Evolutionary conservation across 225 moss, liverwort and hornwort species (phyloP).

Genomic region (Ulota crispa): DNA sequence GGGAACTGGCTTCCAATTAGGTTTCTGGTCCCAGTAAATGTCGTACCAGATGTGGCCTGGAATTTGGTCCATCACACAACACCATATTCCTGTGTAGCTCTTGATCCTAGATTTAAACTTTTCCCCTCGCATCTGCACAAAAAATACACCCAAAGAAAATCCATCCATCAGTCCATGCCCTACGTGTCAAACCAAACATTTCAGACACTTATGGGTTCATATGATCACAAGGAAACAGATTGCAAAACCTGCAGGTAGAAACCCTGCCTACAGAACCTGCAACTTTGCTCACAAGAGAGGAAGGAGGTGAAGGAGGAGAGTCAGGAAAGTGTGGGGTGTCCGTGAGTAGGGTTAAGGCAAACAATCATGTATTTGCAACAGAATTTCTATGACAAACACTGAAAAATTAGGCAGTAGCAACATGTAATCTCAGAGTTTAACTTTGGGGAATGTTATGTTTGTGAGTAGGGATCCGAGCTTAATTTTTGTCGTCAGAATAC

Average conservation of each 20-base stretch:
- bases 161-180: background rate
- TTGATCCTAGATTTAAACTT: constrained; percentile 72
- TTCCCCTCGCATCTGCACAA: constrained; percentile 42
- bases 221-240: background rate
- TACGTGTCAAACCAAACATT: background rate
- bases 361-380: too few relatives aligned
- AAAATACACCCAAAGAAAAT: background rate
- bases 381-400: too few relatives aligned
- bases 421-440: background rate
- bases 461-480: too few relatives aligned
- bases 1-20: constrained; percentile 75
- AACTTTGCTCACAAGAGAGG: too few relatives aligned
- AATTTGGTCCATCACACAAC: constrained; percentile 67
- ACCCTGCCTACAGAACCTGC: too few relatives aligned
- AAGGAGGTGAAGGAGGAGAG: too few relatives aligned
- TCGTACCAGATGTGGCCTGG: constrained; percentile 97
- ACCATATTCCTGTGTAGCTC: constrained; percentile 90
- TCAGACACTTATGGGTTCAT: background rate
- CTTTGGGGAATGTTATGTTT: background rate
- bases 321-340: too few relatives aligned
- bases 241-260: too few relatives aligned
- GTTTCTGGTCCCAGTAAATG: constrained; percentile 85
- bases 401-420: too few relatives aligned
- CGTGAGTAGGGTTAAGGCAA: too few relatives aligned
- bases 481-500: too few relatives aligned